Evolutionary conservation across 352 stramenopile genomes (phyloP), one percentile per base, ranked within the genome.

Genomic region (Thraustochytrium striatum): DNA sequence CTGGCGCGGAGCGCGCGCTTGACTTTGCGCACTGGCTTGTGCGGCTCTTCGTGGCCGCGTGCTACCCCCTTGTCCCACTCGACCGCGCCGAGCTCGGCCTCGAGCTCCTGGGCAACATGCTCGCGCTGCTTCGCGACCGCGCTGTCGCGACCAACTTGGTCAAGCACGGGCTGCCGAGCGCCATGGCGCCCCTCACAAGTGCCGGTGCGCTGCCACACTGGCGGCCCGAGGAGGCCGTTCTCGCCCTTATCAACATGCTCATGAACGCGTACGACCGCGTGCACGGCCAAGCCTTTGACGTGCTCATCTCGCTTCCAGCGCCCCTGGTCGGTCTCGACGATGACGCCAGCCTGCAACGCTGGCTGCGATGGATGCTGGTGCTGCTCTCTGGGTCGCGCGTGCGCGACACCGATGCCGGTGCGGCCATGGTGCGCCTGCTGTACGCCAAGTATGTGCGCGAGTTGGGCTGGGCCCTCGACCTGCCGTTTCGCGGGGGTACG

Each of bases 401-500:
- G 9, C 44, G 65, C 32, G 52, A 75, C 25, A 43, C 65, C 36
- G 9, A 50, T 3, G 65, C 30, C 8, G 65, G 65, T 9, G 52
- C 33, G 21, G 30, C 65, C 0, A 30, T 75, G n/a, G 11, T 75
- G n/a, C 65, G 52, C n/a, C 43, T 75, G 7, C 0, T 75, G 13
- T 75, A 70, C 50, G 52, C 65, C 30, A 41, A 41, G 13, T 75
- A 75, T n/a, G 65, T 75, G 7, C 52, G 43, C 25, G 65, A 43
- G 30, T 30, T 16, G 7, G 65, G 65, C 13, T 75, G 65, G 65
- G 65, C 65, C 8, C n/a, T 75, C 41, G 65, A 38, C 3, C 44
- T 75, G 5, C 5, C 53, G 39, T 8, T 9, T 11, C 11, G 0
- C 41, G 65, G 25, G 47, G 16, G 16, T 16, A 16, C 47, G 25